Evolutionary conservation across 345 rosid species (phyloP), one percentile per base, ranked within the genome.

Genomic region (Eucalyptus microcorys): DNA sequence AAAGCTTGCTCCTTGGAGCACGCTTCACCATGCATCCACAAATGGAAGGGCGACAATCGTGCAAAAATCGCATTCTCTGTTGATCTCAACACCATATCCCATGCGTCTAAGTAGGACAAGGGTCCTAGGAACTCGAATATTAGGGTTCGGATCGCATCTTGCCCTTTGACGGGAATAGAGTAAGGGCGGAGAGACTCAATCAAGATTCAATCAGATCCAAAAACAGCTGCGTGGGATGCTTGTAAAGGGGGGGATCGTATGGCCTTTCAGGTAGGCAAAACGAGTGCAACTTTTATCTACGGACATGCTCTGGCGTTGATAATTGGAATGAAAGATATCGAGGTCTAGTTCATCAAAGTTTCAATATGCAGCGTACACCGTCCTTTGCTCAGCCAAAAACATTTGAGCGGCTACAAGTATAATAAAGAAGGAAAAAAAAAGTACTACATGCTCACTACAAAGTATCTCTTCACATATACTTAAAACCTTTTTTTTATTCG

Each of bases 1-100:
- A 0, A 68, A 17, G 26, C 14, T 14, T 68, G 5, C 2, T 8
- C 43, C 43, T 2, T 0, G 13, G 43, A 5, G 12, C 24, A 68
- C 2, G 4, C 80, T 14, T 68, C 24, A 19, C 43, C 19, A 16
- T 32, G 13, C 79, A 8, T 3, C 9, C 2, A 10, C 40, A 64
- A 64, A 52, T 4, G 4, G 57, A 19, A 19, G 57, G 4, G 57
- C 9, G 7, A 17, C 40, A 17, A 32, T 68, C 7, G 3, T 5
- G 80, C 42, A 4, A 34, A 68, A 8, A 9, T 1, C 10, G 13
- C 24, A 8, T 3, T 32, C 22, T 68, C 42, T 34, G 1, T 34
- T 32, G 21, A 34, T 9, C 43, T 34, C 24, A 26, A 37, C 17
- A 68, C 43, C 4, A 4, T 34, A 68, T 17, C 24, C 13, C 80